These are phyloP conservation scores for Saposhnikovia divaricata DNA, from an alignment of 129 eudicot genomes.

Conservation along the genomic window DNA sequence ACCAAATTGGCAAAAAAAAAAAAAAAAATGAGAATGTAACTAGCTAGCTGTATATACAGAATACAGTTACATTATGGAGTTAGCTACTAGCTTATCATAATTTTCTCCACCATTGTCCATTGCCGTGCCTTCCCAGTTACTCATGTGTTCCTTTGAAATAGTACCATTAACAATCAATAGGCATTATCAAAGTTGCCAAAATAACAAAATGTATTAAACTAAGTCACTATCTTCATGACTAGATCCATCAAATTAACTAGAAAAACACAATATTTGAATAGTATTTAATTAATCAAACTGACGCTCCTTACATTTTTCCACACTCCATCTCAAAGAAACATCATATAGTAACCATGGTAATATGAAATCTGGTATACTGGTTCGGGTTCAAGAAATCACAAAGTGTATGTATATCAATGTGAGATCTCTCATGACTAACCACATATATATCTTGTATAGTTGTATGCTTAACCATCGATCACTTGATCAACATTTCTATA, in stretches of 20 bases:
- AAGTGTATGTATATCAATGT: neutral
- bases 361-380: neutral
- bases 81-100: neutral
- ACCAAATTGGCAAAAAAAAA: too few relatives aligned
- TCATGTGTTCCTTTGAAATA: slow-evolving; percentile 34
- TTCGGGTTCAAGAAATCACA: slow-evolving; percentile 10
- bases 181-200: slow-evolving; percentile 13
- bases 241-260: slow-evolving; percentile 11
- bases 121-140: slow-evolving; percentile 93
- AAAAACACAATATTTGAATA: neutral
- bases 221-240: slow-evolving; percentile 7
- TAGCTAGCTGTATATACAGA: neutral
- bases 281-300: neutral
- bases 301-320: slow-evolving; percentile 12
- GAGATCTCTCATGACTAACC: slow-evolving; percentile 15
- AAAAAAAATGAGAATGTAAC: too few relatives aligned
- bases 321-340: slow-evolving; percentile 1
- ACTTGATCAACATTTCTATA: neutral
- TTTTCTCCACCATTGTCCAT: slow-evolving; percentile 14
- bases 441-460: slow-evolving; percentile 1
- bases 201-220: neutral
- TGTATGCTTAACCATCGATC: neutral
- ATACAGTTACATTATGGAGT: slow-evolving; percentile 26
- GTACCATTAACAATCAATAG: neutral
- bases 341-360: neutral